Evolutionary conservation across 371 early-diverging fungal species (phyloP).

Genomic region (Gilbertella persicaria): DNA sequence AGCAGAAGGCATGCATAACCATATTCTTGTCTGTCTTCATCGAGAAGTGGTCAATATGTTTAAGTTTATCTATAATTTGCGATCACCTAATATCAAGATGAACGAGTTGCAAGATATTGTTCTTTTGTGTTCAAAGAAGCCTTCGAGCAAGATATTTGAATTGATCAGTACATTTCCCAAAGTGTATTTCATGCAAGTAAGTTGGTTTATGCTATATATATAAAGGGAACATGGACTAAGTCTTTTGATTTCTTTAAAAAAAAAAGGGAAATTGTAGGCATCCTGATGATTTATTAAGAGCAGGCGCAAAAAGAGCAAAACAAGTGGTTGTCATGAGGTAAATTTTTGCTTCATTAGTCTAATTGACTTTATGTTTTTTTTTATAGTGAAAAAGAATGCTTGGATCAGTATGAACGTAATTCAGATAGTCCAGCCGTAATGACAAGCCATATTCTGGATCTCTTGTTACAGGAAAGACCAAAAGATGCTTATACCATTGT

Average conservation of each 20-base stretch:
- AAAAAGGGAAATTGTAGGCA: slow-evolving; percentile 56
- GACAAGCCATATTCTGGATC: slow-evolving; percentile 39
- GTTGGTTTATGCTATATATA: background rate
- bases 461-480: slow-evolving; percentile 27
- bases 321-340: slow-evolving; percentile 64
- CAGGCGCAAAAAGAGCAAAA: slow-evolving; percentile 57
- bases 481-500: slow-evolving; percentile 29
- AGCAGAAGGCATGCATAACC: slow-evolving; percentile 36
- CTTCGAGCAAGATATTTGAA: slow-evolving; percentile 46
- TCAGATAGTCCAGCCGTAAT: slow-evolving; percentile 52
- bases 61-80: slow-evolving; percentile 49
- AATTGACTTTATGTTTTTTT: background rate
- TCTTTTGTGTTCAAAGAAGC: slow-evolving; percentile 45
- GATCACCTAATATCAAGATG: slow-evolving; percentile 40
- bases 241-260: slow-evolving; percentile 12
- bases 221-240: slow-evolving; percentile 15
- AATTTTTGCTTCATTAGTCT: background rate
- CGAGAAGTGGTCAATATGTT: slow-evolving; percentile 46
- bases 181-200: slow-evolving; percentile 57
- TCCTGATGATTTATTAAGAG: slow-evolving; percentile 59
- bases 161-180: slow-evolving; percentile 51
- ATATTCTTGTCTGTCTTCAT: slow-evolving; percentile 51
- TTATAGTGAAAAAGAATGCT: slow-evolving; percentile 41
- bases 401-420: slow-evolving; percentile 37
- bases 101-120: slow-evolving; percentile 57